Evolutionary conservation across 1,284 basidiomycete species (phyloP).

Genomic region (Papiliotrema flavescens): DNA sequence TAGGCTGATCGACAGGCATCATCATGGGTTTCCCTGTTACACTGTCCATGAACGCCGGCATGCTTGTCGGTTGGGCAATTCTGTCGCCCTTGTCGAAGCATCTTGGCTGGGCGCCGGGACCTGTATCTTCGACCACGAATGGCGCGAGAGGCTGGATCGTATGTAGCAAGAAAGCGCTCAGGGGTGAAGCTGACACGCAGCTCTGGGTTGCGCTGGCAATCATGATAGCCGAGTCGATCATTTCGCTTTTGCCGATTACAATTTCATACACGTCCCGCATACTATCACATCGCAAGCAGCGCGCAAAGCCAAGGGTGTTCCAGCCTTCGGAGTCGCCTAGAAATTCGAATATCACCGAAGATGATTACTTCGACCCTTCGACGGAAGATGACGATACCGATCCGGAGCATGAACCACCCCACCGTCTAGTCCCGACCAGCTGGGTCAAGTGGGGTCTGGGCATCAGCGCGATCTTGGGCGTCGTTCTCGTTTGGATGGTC

Average conservation of each 20-base stretch:
- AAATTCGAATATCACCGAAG: conserved; percentile 22
- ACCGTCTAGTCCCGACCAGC: conserved; percentile 71
- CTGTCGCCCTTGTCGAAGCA: conserved; percentile 80
- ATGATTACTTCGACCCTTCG: conserved; percentile 34
- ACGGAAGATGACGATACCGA: conserved; percentile 51
- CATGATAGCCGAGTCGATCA: conserved; percentile 83
- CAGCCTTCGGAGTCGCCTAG: conserved; percentile 17
- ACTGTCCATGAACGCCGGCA: conserved; percentile 88
- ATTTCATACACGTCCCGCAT: conserved; percentile 56
- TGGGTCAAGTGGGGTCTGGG: conserved; percentile 74
- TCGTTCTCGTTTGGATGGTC: conserved; percentile 75
- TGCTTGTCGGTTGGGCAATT: conserved; percentile 92
- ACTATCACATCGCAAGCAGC: conserved; percentile 19
- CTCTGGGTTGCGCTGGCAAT: conserved; percentile 92
- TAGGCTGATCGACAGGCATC: conserved; percentile 69
- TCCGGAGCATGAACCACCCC: conserved; percentile 70
- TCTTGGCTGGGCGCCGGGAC: conserved; percentile 84
- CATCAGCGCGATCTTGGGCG: conserved; percentile 65
- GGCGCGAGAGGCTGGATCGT: conserved; percentile 86
- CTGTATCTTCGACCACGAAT: conserved; percentile 73
- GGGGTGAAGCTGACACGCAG: conserved; percentile 10
- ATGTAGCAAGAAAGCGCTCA: conserved; percentile 6
- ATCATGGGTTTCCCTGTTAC: conserved; percentile 98
- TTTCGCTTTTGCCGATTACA: conserved; percentile 74
- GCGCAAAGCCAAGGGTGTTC: conserved; percentile 22